Conservation (phyloP, 2,329 filamentous ascomycete genomes). For the Fusarium oligoseptatum region DNA sequence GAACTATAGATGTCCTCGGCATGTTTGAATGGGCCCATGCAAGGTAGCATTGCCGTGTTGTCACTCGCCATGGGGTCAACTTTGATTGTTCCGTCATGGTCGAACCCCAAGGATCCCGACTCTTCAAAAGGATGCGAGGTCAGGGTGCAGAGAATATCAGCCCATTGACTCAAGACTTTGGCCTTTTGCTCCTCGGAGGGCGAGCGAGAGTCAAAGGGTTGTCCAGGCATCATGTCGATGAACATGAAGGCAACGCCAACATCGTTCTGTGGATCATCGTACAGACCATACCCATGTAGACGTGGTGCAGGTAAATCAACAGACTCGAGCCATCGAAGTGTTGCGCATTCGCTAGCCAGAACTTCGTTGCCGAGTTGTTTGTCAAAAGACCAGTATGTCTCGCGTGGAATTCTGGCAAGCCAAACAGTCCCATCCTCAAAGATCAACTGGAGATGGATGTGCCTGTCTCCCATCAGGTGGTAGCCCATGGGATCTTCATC, state of each 20-base stretch:
- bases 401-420: conserved; percentile 20
- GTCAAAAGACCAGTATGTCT: conserved; percentile 17
- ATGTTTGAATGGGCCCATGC: conserved; percentile 24
- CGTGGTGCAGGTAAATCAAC: conserved; percentile 38
- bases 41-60: conserved; percentile 20
- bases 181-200: conserved; percentile 35
- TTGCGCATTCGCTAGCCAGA: conserved; percentile 25
- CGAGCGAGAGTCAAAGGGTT: conserved; percentile 29
- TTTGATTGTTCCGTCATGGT: conserved; percentile 5
- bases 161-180: conserved; percentile 25
- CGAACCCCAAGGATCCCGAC: conserved; percentile 14
- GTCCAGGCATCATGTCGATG: conserved; percentile 43
- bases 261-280: conserved; percentile 34
- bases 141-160: neutral
- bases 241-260: conserved; percentile 46
- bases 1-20: conserved; percentile 33
- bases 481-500: conserved; percentile 16
- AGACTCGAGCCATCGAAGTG: conserved; percentile 43
- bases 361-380: conserved; percentile 15
- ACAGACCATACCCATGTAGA: conserved; percentile 41
- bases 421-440: conserved; percentile 23
- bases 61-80: conserved; percentile 21
- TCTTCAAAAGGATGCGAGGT: conserved; percentile 9
- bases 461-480: conserved; percentile 18
- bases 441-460: conserved; percentile 22